Percentiles rank a stretch among this genome's conserved stretches.
These are phyloP conservation scores for Colletotrichum cordylinicola DNA, from an alignment of 2,329 filamentous ascomycete genomes.

Conservation along the genomic window DNA sequence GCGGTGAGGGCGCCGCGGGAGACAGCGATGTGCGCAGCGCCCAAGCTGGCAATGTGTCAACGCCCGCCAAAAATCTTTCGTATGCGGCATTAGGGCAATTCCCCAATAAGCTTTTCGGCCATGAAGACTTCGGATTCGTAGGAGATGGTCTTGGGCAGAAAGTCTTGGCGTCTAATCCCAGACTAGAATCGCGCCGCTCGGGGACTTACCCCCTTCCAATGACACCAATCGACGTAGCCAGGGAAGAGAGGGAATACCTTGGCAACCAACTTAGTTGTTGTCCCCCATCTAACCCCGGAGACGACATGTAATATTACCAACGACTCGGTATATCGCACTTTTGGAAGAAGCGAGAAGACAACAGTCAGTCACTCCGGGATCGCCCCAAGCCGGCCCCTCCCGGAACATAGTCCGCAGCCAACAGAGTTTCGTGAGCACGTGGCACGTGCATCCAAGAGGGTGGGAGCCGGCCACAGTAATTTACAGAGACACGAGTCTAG, in stretches of 20 bases:
- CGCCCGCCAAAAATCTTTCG: not conserved
- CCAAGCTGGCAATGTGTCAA: not conserved
- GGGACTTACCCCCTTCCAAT: not conserved
- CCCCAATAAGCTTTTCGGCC: not conserved
- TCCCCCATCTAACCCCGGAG: not conserved
- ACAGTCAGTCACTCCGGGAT: not conserved
- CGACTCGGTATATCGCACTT: not conserved
- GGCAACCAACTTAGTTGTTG: not conserved
- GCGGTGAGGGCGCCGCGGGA: not conserved
- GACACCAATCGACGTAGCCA: not conserved
- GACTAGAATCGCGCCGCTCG: not conserved
- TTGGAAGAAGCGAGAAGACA: not conserved
- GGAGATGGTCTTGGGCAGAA: not conserved
- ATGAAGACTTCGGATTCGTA: not conserved
- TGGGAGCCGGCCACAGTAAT: not conserved
- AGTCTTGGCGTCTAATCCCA: not conserved
- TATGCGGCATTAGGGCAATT: not conserved
- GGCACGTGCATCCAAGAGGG: not conserved
- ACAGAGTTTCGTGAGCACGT: slow-evolving; percentile 8
- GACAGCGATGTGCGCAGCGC: not conserved
- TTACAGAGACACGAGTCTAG: not conserved
- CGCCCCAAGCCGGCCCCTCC: not conserved
- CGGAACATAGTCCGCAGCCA: not conserved
- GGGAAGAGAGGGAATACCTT: not conserved
- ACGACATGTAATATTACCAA: not conserved